Base-by-base conservation (phyloP, 345 rosid genomes). In the Gossypium rotundifolium region DNA sequence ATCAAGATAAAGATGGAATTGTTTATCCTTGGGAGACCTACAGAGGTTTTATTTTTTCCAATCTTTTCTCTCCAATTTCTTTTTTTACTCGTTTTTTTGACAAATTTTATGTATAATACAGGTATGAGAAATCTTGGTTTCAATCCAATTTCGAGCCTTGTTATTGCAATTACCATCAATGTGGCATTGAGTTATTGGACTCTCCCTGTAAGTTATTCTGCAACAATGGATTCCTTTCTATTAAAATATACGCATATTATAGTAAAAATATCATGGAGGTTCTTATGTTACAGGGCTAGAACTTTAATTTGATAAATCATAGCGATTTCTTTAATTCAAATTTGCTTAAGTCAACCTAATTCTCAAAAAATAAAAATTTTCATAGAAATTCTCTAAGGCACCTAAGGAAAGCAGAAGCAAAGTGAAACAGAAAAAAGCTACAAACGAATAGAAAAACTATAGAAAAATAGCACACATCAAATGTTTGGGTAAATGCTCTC, bases 11-110 rank as follows among this genome's bases (percentile, higher is more conserved):
- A 44, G 81, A 94, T 63, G 97, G 97, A 40, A 86, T 94, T 18
- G 74, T 94, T 65, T 92, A 94, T 69, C 97, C 97, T 2, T 88
- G 92, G 96, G 97, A 90, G 77, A 94, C 94, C 75, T 94, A 86
- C 55, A 40, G 45, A 90, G 98, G 45, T 33, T 33, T 0, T 2
- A 0, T 53, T 53, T 53, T 52, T 52, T 3, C 16, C 6, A 11
- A 49, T 51, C 16, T 14, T 51, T 29, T 17, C 2, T 3, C 22
- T 3, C 13, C 23, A 38, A 20, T 18, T 45, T 16, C 2, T 18
- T 17, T 46, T 3, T 12, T 13, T 13, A 8, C 14, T 17, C 17
- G 0, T 53, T 2, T 53, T 53, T 53, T n/a, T 53, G 9, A 53
- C 58, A 2, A 53, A 2, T 17, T 38, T 63, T n/a, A 38, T 44